phyloP scores from a whole-genome alignment of 441 rosid genomes.

The Corymbia citriodora region DNA sequence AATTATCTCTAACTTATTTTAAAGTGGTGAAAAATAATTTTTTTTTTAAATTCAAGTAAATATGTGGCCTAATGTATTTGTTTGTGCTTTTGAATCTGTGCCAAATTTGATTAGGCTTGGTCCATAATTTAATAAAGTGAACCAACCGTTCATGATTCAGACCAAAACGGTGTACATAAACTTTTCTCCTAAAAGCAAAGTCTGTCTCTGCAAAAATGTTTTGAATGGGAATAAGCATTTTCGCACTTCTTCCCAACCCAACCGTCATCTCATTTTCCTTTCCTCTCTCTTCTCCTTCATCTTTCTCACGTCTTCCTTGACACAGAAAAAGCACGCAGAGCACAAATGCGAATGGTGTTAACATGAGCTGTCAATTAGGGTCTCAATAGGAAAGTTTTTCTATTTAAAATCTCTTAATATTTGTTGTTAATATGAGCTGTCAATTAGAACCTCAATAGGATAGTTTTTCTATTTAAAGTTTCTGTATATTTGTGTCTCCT shows the following conservation, averaged over 20 bases:
- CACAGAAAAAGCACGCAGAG: too few species aligned
- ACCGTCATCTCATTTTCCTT: not conserved
- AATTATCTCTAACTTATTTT: not conserved
- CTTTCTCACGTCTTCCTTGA: not conserved
- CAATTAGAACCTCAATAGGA: too few species aligned
- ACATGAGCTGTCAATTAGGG: too few species aligned
- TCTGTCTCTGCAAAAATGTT: not conserved
- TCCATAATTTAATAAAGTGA: too few species aligned
- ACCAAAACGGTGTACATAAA: not conserved
- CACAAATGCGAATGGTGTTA: constrained; percentile 3
- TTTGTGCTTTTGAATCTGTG: fast-evolving
- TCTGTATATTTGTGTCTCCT: too few species aligned
- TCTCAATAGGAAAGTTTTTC: too few species aligned
- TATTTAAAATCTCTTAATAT: too few species aligned
- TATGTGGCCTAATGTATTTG: fast-evolving
- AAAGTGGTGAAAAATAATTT: fast-evolving
- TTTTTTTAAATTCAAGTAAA: not conserved
- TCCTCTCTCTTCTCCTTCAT: not conserved
- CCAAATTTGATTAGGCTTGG: not conserved
- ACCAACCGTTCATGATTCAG: too few species aligned
- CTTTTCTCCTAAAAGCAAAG: not conserved
- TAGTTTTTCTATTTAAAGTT: too few species aligned
- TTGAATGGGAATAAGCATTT: not conserved
- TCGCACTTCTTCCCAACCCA: not conserved
- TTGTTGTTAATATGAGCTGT: too few species aligned